Conservation (phyloP, 2,329 filamentous ascomycete genomes). For the Tolypocladium cylindrosporum region DNA sequence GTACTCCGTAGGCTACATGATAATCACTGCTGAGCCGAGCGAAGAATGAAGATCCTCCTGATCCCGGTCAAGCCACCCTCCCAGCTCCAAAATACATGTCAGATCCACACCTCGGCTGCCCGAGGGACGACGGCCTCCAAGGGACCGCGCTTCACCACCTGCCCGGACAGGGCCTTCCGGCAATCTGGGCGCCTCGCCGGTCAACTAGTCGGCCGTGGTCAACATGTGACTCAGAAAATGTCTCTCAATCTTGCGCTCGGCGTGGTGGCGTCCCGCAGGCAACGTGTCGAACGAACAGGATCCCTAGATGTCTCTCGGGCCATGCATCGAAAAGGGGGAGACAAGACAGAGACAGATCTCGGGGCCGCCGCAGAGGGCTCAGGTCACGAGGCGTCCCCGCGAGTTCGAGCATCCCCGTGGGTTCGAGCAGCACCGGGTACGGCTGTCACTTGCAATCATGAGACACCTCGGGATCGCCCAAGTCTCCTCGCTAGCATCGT, state of each 20-base stretch:
- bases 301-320: not conserved
- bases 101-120: not conserved
- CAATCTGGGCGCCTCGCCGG: not conserved
- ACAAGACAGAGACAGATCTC: not conserved
- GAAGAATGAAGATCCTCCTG: not conserved
- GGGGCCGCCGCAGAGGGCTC: not conserved
- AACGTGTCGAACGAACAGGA: not conserved
- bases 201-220: not conserved
- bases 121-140: not conserved
- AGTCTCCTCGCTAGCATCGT: not conserved
- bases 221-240: not conserved
- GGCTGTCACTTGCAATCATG: not conserved
- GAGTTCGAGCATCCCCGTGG: not conserved
- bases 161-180: not conserved
- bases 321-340: not conserved
- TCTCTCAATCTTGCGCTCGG: not conserved
- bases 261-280: too few species aligned
- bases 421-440: not conserved
- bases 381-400: not conserved
- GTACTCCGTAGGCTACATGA: not conserved
- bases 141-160: not conserved
- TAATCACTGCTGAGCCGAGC: not conserved
- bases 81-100: not conserved
- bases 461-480: not conserved
- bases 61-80: not conserved